A percentile compares a stretch with the other conserved stretches of the same genome.
These are phyloP conservation scores for Trypanosoma mega DNA, from an alignment of 208 protist species.

Conservation along the genomic window DNA sequence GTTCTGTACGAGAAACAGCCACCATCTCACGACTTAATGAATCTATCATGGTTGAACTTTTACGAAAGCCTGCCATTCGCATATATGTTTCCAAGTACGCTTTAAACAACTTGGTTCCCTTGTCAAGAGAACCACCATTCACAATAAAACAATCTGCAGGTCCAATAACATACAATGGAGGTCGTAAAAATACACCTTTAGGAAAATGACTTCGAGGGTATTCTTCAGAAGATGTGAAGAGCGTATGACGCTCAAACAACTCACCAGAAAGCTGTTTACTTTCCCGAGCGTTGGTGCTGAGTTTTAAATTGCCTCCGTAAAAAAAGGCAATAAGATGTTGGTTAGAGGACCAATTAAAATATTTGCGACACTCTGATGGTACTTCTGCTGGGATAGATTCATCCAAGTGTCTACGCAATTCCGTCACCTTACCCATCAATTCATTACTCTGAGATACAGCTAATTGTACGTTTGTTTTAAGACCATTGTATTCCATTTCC, in stretches of 20 bases:
- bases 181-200: slow-evolving; percentile 85
- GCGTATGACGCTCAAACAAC: slow-evolving; percentile 75
- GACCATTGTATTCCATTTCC: slow-evolving; percentile 94
- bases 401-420: slow-evolving; percentile 62
- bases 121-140: slow-evolving; percentile 63
- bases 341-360: slow-evolving; percentile 94
- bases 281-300: slow-evolving; percentile 82
- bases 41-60: slow-evolving; percentile 80
- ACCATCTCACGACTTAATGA: slow-evolving; percentile 63
- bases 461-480: slow-evolving; percentile 89
- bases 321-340: slow-evolving; percentile 86
- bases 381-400: slow-evolving; percentile 80
- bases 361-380: slow-evolving; percentile 78
- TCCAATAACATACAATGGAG: slow-evolving; percentile 77
- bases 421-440: slow-evolving; percentile 66
- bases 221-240: slow-evolving; percentile 49
- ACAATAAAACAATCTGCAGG: slow-evolving; percentile 85
- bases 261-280: slow-evolving; percentile 81
- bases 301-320: slow-evolving; percentile 89
- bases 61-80: slow-evolving; percentile 79
- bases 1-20: slow-evolving; percentile 55
- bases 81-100: slow-evolving; percentile 86
- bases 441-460: slow-evolving; percentile 78
- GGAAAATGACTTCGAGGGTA: slow-evolving; percentile 48
- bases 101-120: slow-evolving; percentile 85